Evolutionary conservation across 768 basidiomycete genomes (phyloP), one percentile per base, ranked within the genome.

Genomic region (Tricholoma hemisulphureum): DNA sequence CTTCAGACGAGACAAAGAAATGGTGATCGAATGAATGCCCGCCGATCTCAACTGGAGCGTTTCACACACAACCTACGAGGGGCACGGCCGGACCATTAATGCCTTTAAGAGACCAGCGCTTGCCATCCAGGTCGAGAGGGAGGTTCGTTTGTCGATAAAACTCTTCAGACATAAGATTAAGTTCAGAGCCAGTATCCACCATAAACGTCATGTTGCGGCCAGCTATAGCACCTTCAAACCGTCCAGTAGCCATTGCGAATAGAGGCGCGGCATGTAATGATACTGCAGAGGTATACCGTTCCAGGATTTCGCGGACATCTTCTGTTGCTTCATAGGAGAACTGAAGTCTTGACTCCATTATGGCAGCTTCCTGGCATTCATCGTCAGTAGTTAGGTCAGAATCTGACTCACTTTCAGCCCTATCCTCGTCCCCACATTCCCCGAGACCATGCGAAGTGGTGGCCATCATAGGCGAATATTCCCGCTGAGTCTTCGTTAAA

Each of bases 71-170:
- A 2, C 69, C 68, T 4, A 56, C 35, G 0, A 72, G 53, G 0
- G 54, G 55, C 0, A 63, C 60, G 3, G 65, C 41, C 3, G 49
- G 26, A 2, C 67, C 61, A 20, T 67, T 58, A 3, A 72, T 63
- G 0, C 70, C 71, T 34, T 61, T 62, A 0, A 72, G 58, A 0
- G 69, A 64, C 71, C 71, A 43, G n/a, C n/a, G n/a, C n/a, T n/a
- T n/a, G n/a, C n/a, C n/a, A n/a, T n/a, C n/a, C n/a, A n/a, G n/a
- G n/a, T n/a, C n/a, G n/a, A n/a, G n/a, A n/a, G n/a, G n/a, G n/a
- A n/a, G n/a, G n/a, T n/a, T 8, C 32, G 32, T 37, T 20, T 6
- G 18, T 10, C 51, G 45, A n/a, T 51, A 24, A 4, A 53, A 35
- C 16, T 7, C 52, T 16, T 16, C 26, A 0, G 52, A 58, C 9